Evolutionary conservation across 1,284 basidiomycete species (phyloP).

Genomic region (Austroboletus novae-zelandiae): DNA sequence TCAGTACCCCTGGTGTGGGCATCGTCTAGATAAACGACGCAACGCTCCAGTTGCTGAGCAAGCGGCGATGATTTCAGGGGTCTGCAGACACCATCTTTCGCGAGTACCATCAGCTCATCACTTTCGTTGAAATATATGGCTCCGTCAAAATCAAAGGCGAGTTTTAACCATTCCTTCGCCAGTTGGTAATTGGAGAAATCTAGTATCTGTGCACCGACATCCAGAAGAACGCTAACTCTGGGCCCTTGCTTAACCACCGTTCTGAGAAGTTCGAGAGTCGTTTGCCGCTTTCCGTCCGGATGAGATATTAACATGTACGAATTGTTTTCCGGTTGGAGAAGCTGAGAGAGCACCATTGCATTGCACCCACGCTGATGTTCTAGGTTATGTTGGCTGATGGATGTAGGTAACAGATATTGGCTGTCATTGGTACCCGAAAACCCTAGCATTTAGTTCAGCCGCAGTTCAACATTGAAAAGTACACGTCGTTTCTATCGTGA

Average conservation of each 20-base stretch:
- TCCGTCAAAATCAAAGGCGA: slow-evolving; percentile 33
- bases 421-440: slow-evolving; percentile 22
- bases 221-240: slow-evolving; percentile 45
- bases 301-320: slow-evolving; percentile 31
- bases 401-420: slow-evolving; percentile 10
- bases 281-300: slow-evolving; percentile 22
- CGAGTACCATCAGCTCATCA: slow-evolving; percentile 42
- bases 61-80: slow-evolving; percentile 42
- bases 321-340: slow-evolving; percentile 45
- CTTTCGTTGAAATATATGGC: slow-evolving; percentile 44
- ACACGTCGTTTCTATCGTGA: too few species aligned
- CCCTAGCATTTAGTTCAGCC: not conserved
- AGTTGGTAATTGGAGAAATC: slow-evolving; percentile 43
- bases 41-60: slow-evolving; percentile 39
- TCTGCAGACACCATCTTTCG: slow-evolving; percentile 37
- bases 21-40: slow-evolving; percentile 52
- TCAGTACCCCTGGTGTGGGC: slow-evolving; percentile 56
- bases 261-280: slow-evolving; percentile 34
- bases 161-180: slow-evolving; percentile 39
- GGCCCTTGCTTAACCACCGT: slow-evolving; percentile 34
- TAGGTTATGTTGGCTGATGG: slow-evolving; percentile 11
- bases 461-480: too few species aligned
- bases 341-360: slow-evolving; percentile 41
- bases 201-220: slow-evolving; percentile 55
- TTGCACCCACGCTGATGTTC: slow-evolving; percentile 18